phyloP scores from a whole-genome alignment of 768 basidiomycete genomes.

The Termitomyces sp. region DNA sequence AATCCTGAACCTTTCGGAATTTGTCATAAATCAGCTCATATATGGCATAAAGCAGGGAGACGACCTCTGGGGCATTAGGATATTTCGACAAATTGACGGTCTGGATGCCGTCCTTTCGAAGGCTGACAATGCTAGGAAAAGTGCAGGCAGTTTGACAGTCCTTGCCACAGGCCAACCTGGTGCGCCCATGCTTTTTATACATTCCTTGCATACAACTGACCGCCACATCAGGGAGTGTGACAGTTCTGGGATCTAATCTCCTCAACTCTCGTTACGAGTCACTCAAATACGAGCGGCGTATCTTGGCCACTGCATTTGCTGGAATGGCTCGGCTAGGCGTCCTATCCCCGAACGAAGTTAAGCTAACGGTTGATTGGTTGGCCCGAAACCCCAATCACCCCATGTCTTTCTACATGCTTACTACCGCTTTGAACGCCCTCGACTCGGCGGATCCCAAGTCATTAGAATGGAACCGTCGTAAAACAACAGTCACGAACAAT shows the following conservation, averaged over 20 bases:
- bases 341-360: constrained; percentile 55
- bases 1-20: constrained; percentile 47
- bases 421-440: constrained; percentile 58
- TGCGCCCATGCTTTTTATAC: constrained; percentile 24
- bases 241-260: constrained; percentile 57
- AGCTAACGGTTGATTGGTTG: constrained; percentile 67
- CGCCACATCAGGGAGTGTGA: constrained; percentile 30
- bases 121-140: constrained; percentile 54
- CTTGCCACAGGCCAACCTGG: constrained; percentile 47
- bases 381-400: constrained; percentile 58
- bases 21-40: constrained; percentile 34
- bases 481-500: constrained; percentile 40
- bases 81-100: constrained; percentile 62
- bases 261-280: constrained; percentile 66
- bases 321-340: constrained; percentile 59
- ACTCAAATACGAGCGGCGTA: constrained; percentile 67
- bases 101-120: constrained; percentile 48
- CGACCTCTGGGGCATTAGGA: constrained; percentile 21
- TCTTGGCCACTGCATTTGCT: constrained; percentile 58
- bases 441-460: constrained; percentile 58
- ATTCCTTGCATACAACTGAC: background rate
- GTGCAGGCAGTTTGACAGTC: constrained; percentile 57
- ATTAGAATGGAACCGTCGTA: constrained; percentile 38
- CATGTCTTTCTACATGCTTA: constrained; percentile 65
- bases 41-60: constrained; percentile 23